Conservation (phyloP, 1,284 basidiomycete species). For the Dichomitus squalens region DNA sequence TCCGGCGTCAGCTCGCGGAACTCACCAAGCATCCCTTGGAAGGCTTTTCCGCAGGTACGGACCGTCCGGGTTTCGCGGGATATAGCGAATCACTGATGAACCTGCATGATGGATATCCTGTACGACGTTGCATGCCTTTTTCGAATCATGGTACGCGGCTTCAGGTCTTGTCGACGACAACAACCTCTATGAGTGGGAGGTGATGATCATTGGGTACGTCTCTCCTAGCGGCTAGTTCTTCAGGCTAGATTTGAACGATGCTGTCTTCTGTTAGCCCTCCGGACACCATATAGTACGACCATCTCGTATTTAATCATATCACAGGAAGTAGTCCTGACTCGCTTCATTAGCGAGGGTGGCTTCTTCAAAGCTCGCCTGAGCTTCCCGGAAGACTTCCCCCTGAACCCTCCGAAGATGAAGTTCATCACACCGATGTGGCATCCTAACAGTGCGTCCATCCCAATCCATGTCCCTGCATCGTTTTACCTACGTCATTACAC, state of each 20-base stretch:
- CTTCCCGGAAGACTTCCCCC: conserved; percentile 90
- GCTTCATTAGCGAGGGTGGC: conserved; percentile 76
- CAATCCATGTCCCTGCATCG: conserved; percentile 26
- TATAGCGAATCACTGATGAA: background rate
- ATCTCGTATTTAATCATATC: background rate
- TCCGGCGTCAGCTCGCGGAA: conserved; percentile 82
- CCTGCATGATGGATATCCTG: background rate
- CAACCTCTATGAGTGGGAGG: conserved; percentile 93
- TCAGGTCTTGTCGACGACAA: conserved; percentile 89
- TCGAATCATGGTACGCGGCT: background rate
- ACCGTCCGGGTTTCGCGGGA: background rate
- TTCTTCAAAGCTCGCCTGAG: conserved; percentile 88
- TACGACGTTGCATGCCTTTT: background rate
- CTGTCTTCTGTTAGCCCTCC: conserved; percentile 58
- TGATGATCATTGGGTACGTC: conserved; percentile 88
- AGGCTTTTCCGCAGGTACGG: conserved; percentile 88
- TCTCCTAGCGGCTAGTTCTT: conserved; percentile 15
- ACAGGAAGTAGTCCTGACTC: background rate
- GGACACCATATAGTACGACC: conserved; percentile 84
- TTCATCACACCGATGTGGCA: conserved; percentile 99
- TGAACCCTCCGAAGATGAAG: conserved; percentile 93
- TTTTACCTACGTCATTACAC: conserved; percentile 5
- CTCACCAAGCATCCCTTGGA: conserved; percentile 89
- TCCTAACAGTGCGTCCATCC: conserved; percentile 77
- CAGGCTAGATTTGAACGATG: conserved; percentile 16